phyloP scores from a whole-genome alignment of 352 stramenopile species.

The Phytophthora ramorum region DNA sequence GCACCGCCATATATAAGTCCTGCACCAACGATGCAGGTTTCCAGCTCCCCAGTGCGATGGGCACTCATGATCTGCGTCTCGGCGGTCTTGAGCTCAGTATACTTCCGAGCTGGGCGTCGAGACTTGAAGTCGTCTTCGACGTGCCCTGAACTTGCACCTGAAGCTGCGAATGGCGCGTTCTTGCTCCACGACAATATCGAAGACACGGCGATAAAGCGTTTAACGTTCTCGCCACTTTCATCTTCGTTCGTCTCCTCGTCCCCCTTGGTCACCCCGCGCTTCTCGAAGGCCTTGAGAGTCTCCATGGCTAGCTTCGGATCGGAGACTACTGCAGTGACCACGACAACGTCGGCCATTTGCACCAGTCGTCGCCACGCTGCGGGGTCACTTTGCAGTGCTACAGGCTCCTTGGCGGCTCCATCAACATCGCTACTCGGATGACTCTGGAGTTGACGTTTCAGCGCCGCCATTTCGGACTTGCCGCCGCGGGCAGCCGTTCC shows the following conservation, averaged over 20 bases:
- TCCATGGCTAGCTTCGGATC: conserved; percentile 71
- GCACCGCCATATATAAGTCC: conserved; percentile 83
- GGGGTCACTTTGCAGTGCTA: conserved; percentile 59
- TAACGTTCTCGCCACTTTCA: conserved; percentile 38
- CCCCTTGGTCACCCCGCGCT: conserved; percentile 28
- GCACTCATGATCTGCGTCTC: conserved; percentile 88
- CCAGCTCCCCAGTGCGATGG: conserved; percentile 61
- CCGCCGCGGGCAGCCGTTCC: conserved; percentile 49
- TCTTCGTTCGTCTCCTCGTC: conserved; percentile 46
- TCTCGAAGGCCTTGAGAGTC: conserved; percentile 73
- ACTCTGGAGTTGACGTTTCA: conserved; percentile 66
- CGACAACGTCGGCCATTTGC: conserved; percentile 57
- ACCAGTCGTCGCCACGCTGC: conserved; percentile 60
- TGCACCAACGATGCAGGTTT: conserved; percentile 76
- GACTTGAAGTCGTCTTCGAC: conserved; percentile 83
- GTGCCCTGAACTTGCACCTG: conserved; percentile 46
- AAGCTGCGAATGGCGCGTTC: conserved; percentile 59
- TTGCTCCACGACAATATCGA: conserved; percentile 86
- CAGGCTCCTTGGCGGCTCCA: conserved; percentile 55
- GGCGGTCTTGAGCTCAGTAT: conserved; percentile 77
- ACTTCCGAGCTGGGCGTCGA: conserved; percentile 72
- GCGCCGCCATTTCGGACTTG: conserved; percentile 46
- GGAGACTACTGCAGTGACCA: conserved; percentile 56
- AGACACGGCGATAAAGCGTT: conserved; percentile 80
- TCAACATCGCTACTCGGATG: conserved; percentile 62